Percentiles rank a stretch among this genome's conserved stretches.
These are phyloP conservation scores for Phlebiopsis flavidoalba DNA, from an alignment of 768 basidiomycete species.

Conservation along the genomic window DNA sequence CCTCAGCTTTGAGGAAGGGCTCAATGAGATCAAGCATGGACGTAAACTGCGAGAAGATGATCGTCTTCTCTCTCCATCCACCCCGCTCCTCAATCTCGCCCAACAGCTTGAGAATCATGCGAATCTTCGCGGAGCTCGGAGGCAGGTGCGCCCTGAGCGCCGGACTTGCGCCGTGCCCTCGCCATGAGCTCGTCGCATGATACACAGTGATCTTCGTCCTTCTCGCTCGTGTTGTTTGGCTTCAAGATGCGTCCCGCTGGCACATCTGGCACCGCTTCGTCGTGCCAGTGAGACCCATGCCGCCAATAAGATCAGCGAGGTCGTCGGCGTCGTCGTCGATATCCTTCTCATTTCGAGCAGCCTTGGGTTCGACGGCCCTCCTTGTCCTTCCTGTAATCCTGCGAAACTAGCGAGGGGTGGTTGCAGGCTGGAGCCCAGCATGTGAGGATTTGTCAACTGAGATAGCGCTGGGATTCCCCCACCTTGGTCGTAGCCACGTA, in stretches of 20 bases:
- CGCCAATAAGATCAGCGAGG: conserved; percentile 67
- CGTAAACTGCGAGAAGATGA: conserved; percentile 94
- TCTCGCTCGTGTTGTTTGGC: background rate
- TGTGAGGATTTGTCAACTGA: background rate
- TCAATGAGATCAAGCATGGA: conserved; percentile 82
- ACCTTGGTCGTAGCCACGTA: conserved; percentile 93
- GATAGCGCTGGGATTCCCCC: conserved; percentile 15
- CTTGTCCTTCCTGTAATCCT: conserved; percentile 66
- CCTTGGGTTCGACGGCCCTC: conserved; percentile 72
- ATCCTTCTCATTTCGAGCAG: conserved; percentile 45
- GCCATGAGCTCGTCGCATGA: conserved; percentile 53
- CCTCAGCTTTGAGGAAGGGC: conserved; percentile 68
- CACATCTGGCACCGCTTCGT: conserved; percentile 77
- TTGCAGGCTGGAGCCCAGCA: conserved; percentile 63
- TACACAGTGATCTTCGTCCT: conserved; percentile 32
- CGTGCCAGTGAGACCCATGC: conserved; percentile 49
- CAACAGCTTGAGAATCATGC: conserved; percentile 74
- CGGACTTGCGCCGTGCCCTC: conserved; percentile 39
- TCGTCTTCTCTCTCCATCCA: conserved; percentile 72
- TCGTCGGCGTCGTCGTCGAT: conserved; percentile 66
- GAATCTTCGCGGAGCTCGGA: conserved; percentile 81
- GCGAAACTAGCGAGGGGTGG: conserved; percentile 78
- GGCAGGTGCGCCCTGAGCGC: conserved; percentile 38
- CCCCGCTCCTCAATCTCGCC: conserved; percentile 49
- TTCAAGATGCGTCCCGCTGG: conserved; percentile 39